Percentiles rank a stretch among this genome's conserved stretches.
Conservation (phyloP, 306 rosid genomes). For the Fagus sylvatica region DNA sequence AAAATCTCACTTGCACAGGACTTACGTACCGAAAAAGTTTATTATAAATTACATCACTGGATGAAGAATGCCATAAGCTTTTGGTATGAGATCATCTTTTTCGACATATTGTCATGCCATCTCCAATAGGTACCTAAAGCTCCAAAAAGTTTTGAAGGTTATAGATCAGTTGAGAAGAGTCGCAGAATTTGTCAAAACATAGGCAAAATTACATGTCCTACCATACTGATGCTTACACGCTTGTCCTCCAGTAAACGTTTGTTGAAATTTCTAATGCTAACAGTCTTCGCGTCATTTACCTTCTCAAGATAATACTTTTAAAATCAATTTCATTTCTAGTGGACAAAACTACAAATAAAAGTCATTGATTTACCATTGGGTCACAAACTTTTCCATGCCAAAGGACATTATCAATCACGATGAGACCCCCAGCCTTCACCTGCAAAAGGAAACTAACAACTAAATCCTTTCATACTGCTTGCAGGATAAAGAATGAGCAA, state of each 20-base stretch:
- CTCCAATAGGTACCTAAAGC: conserved; percentile 88
- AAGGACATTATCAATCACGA: conserved; percentile 86
- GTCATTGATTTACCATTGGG: conserved; percentile 52
- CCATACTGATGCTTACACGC: conserved; percentile 88
- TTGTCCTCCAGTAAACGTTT: conserved; percentile 54
- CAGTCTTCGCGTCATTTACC: conserved; percentile 75
- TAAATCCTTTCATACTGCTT: neutral
- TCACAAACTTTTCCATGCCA: conserved; percentile 98
- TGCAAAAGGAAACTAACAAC: conserved; percentile 33
- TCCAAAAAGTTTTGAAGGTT: conserved; percentile 20
- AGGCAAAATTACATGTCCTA: conserved; percentile 29
- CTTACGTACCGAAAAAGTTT: neutral
- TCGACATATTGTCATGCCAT: conserved; percentile 90
- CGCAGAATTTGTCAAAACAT: conserved; percentile 8
- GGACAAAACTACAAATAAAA: conserved; percentile 10
- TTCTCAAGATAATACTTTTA: conserved; percentile 27
- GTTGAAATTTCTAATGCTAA: conserved; percentile 78
- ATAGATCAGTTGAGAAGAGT: conserved; percentile 12
- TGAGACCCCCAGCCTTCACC: conserved; percentile 88
- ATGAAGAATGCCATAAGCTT: neutral
- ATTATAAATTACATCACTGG: neutral
- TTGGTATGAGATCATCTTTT: conserved; percentile 40
- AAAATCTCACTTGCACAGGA: neutral
- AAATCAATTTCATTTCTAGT: conserved; percentile 24
- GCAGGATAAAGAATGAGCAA: conserved; percentile 5